Conservation (phyloP, 2,329 filamentous ascomycete genomes). For the Sporothrix sp. region DNA sequence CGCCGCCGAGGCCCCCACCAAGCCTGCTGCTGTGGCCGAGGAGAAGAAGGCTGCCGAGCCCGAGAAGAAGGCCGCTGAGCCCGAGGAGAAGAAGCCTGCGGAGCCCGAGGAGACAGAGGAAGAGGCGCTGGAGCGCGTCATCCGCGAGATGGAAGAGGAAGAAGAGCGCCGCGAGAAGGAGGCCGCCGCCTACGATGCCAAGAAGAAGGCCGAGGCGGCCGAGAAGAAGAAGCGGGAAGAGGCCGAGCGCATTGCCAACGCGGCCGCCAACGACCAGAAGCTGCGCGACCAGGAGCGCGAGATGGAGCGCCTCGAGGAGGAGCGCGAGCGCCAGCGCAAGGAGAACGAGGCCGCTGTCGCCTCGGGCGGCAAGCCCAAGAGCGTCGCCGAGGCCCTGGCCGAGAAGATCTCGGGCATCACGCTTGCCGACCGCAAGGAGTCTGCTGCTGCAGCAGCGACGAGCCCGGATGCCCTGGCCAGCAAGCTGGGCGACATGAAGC, state of each 20-base stretch:
- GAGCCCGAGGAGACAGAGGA: slow-evolving; percentile 29
- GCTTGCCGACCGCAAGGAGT: slow-evolving; percentile 35
- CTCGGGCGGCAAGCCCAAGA: slow-evolving; percentile 30
- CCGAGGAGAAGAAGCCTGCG: not conserved
- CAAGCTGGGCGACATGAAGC: slow-evolving; percentile 44
- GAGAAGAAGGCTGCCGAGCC: not conserved
- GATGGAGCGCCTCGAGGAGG: slow-evolving; percentile 64
- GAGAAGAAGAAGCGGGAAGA: slow-evolving; percentile 11
- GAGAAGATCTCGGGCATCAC: slow-evolving; percentile 30
- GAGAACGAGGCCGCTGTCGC: slow-evolving; percentile 37
- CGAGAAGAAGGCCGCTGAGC: not conserved
- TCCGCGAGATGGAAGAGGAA: slow-evolving; percentile 21
- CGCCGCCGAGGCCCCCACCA: no score
- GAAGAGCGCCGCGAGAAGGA: slow-evolving; percentile 18
- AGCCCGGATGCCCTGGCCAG: slow-evolving; percentile 35
- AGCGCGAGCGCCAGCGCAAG: slow-evolving; percentile 49
- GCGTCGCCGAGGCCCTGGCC: slow-evolving; percentile 43
- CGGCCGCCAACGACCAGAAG: slow-evolving; percentile 31
- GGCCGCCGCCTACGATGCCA: slow-evolving; percentile 14
- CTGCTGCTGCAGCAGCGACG: slow-evolving; percentile 27
- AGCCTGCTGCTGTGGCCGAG: not conserved
- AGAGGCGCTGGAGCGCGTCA: slow-evolving; percentile 19
- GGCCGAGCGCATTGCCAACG: not conserved
- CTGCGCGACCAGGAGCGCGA: slow-evolving; percentile 64
- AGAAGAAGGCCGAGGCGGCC: slow-evolving; percentile 16